A percentile compares a stretch with the other conserved stretches of the same genome.
phyloP scores from a whole-genome alignment of 192 early-diverging fungal species.

The Funneliformis geosporum region DNA sequence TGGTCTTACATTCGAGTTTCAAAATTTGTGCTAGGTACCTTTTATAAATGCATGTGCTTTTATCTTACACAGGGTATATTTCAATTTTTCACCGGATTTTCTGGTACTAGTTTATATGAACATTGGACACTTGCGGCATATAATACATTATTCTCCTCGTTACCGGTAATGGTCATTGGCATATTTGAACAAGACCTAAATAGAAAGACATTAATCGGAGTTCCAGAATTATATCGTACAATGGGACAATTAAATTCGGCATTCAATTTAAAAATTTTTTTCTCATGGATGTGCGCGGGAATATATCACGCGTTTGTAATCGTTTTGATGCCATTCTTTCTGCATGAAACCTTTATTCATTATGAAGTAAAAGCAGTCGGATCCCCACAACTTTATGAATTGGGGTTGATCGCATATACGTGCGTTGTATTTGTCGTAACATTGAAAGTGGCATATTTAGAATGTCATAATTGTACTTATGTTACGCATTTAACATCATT shows the following conservation, averaged over 20 bases:
- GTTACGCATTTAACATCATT: slow-evolving; percentile 62
- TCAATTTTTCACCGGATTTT: slow-evolving; percentile 76
- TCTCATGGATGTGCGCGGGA: slow-evolving; percentile 56
- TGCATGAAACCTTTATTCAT: slow-evolving; percentile 45
- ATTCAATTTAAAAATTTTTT: slow-evolving; percentile 56
- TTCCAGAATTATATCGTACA: slow-evolving; percentile 72
- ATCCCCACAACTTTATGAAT: slow-evolving; percentile 55
- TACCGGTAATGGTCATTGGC: slow-evolving; percentile 77
- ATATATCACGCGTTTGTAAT: slow-evolving; percentile 54
- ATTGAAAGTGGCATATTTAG: slow-evolving; percentile 69
- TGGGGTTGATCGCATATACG: slow-evolving; percentile 58
- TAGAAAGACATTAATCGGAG: slow-evolving; percentile 59
- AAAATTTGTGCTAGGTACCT: slow-evolving; percentile 78
- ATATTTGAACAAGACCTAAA: slow-evolving; percentile 84
- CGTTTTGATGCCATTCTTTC: slow-evolving; percentile 54
- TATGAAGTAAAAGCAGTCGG: slow-evolving; percentile 37
- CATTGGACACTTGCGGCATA: slow-evolving; percentile 78
- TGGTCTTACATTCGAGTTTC: slow-evolving; percentile 86
- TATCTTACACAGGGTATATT: slow-evolving; percentile 74
- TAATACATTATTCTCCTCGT: slow-evolving; percentile 80
- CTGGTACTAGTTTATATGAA: slow-evolving; percentile 74
- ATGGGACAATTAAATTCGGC: slow-evolving; percentile 55
- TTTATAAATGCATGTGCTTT: slow-evolving; percentile 86
- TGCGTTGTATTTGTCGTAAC: slow-evolving; percentile 68
- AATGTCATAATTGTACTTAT: slow-evolving; percentile 64